Percentiles rank a stretch among this genome's conserved stretches.
Evolutionary conservation across 164 flowering plant species (phyloP).

Genomic region (Nymphaea thermarum): DNA sequence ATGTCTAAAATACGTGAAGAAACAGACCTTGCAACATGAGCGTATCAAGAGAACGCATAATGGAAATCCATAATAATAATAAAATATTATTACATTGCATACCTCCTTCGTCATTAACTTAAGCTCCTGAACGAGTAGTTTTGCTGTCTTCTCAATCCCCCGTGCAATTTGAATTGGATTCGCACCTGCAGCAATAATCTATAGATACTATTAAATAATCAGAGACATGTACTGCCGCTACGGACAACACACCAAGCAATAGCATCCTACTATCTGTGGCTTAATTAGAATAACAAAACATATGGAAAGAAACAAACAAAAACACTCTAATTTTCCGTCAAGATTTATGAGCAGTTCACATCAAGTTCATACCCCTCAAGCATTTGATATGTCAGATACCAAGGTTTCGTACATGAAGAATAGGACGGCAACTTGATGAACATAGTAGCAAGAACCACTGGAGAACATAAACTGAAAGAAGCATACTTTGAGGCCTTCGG

Average conservation of each 20-base stretch:
- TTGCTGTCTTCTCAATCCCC: constrained; percentile 77
- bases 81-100: not conserved
- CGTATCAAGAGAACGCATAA: not conserved
- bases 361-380: too few relatives aligned
- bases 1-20: not conserved
- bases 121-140: constrained; percentile 68
- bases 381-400: too few relatives aligned
- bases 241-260: not conserved
- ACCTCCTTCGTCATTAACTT: constrained; percentile 82
- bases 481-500: constrained; percentile 78
- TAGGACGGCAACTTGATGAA: too few relatives aligned
- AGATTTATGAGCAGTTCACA: too few relatives aligned
- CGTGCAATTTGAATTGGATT: constrained; percentile 75
- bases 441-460: not conserved
- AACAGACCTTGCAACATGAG: not conserved
- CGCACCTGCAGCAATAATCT: constrained; percentile 74
- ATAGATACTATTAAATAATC: constrained; percentile 1
- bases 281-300: too few relatives aligned
- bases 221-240: not conserved
- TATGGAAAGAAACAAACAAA: too few relatives aligned
- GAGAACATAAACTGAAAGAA: not conserved
- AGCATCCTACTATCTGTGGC: too few relatives aligned
- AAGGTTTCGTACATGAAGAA: too few relatives aligned
- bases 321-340: too few relatives aligned
- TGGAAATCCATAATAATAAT: too few relatives aligned